These are phyloP conservation scores for Fusarium sp. DNA, from an alignment of 2,329 filamentous ascomycete species.

Conservation along the genomic window DNA sequence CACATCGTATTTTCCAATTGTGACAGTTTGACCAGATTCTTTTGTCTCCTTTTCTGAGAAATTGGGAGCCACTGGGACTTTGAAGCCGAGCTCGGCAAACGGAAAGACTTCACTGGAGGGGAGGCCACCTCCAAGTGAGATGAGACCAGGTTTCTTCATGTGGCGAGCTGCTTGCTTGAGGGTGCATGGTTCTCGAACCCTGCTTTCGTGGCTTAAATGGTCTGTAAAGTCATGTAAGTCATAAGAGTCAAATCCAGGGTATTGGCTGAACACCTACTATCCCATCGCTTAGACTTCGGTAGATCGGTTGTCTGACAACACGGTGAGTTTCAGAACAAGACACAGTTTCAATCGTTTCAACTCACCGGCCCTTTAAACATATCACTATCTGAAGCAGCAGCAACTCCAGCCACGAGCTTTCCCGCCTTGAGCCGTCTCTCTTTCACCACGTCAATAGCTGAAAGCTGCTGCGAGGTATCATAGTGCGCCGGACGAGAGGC, in stretches of 20 bases:
- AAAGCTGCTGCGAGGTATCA: conserved; percentile 42
- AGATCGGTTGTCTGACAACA: conserved; percentile 64
- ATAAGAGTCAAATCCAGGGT: background rate
- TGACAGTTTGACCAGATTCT: conserved; percentile 70
- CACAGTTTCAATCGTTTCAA: background rate
- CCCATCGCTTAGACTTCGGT: conserved; percentile 85
- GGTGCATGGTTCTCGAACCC: conserved; percentile 72
- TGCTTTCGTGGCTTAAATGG: conserved; percentile 73
- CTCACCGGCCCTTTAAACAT: conserved; percentile 83
- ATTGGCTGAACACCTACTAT: conserved; percentile 71
- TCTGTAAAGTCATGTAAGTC: conserved; percentile 53
- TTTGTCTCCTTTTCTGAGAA: conserved; percentile 78
- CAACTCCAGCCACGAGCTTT: conserved; percentile 79
- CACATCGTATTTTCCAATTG: conserved; percentile 87
- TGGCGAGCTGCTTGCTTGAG: conserved; percentile 86
- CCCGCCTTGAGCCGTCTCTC: conserved; percentile 74
- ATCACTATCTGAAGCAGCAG: conserved; percentile 81
- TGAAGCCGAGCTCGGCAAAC: conserved; percentile 82
- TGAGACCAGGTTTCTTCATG: conserved; percentile 84
- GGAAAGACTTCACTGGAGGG: conserved; percentile 93
- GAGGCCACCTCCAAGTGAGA: conserved; percentile 91
- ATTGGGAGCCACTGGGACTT: conserved; percentile 75
- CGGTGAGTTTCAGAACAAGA: background rate
- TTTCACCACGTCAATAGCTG: conserved; percentile 50
- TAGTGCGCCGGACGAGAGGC: conserved; percentile 44